Evolutionary conservation across 805 yeast genomes (phyloP).

Genomic region (Cephaloascus albidus): DNA sequence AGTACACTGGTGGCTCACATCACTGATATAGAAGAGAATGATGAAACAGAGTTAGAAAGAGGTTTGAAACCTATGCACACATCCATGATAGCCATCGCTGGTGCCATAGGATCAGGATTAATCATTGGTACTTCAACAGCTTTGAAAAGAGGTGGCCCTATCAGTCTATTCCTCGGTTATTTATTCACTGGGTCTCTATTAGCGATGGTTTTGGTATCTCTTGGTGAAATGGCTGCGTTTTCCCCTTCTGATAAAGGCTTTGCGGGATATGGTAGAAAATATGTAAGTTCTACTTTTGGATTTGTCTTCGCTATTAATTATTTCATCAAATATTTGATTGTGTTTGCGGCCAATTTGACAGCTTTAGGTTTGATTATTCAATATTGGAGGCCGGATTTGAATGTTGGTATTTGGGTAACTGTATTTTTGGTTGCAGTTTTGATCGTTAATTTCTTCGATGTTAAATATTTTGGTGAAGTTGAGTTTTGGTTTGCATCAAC

Average conservation of each 20-base stretch:
- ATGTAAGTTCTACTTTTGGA: constrained; percentile 28
- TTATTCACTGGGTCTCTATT: constrained; percentile 14
- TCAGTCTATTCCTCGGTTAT: constrained; percentile 18
- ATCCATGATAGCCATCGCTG: constrained; percentile 4
- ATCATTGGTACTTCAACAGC: constrained; percentile 32
- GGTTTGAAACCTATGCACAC: constrained; percentile 4
- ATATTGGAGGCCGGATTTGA: constrained; percentile 17
- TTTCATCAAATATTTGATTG: constrained; percentile 22
- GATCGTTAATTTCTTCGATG: constrained; percentile 2
- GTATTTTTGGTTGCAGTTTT: constrained; percentile 3
- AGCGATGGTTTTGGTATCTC: constrained; percentile 17
- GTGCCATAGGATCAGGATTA: constrained; percentile 6
- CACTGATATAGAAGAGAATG: no score
- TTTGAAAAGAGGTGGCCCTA: constrained; percentile 20
- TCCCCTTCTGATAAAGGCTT: constrained; percentile 32
- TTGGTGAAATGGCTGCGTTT: constrained; percentile 39
- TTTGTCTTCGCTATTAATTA: constrained; percentile 22
- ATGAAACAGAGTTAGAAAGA: neutral
- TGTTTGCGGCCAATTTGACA: constrained; percentile 20
- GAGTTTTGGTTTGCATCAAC: constrained; percentile 10
- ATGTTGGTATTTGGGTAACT: constrained; percentile 4
- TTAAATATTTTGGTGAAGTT: constrained; percentile 5
- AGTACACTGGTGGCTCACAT: no score
- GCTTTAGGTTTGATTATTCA: constrained; percentile 19
- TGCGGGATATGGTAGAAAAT: constrained; percentile 29